Conservation (phyloP, 208 protist genomes). For the Naegleria lovaniensis region DNA sequence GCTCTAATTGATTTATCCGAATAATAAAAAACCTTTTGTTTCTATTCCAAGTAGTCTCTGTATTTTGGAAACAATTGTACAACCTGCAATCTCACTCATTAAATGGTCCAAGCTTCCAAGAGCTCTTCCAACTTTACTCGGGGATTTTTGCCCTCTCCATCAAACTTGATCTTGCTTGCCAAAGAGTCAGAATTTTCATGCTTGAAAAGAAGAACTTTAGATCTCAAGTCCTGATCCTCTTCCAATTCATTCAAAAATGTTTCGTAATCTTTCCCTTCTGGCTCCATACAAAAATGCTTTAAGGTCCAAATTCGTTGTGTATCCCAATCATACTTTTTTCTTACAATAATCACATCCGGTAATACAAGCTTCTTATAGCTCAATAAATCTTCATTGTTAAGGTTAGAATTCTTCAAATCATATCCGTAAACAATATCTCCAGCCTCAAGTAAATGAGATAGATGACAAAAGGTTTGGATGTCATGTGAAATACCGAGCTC, state of each 20-base stretch:
- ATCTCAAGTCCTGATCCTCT: slow-evolving; percentile 2
- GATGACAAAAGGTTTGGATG: neutral
- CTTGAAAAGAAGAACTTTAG: neutral
- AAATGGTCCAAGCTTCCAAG: neutral
- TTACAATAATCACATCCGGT: slow-evolving; percentile 17
- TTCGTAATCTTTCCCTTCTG: neutral
- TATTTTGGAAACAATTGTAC: too few species aligned
- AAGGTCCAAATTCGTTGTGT: neutral
- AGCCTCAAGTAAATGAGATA: neutral
- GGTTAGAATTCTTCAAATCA: slow-evolving; percentile 9
- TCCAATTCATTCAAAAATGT: slow-evolving; percentile 19
- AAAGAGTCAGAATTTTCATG: neutral
- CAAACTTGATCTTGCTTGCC: neutral
- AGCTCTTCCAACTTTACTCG: neutral
- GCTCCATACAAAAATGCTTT: neutral
- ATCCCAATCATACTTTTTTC: neutral
- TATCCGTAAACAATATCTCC: slow-evolving; percentile 19
- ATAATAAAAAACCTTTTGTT: too few species aligned
- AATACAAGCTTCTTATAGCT: neutral
- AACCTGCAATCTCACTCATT: neutral
- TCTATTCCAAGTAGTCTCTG: too few species aligned
- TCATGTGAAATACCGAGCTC: neutral
- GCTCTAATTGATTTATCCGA: neutral
- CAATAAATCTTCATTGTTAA: neutral
- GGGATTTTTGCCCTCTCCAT: neutral